Percentiles rank a stretch among this genome's conserved stretches.
Conservation (phyloP, 306 rosid genomes). For the Sindora glabra region DNA sequence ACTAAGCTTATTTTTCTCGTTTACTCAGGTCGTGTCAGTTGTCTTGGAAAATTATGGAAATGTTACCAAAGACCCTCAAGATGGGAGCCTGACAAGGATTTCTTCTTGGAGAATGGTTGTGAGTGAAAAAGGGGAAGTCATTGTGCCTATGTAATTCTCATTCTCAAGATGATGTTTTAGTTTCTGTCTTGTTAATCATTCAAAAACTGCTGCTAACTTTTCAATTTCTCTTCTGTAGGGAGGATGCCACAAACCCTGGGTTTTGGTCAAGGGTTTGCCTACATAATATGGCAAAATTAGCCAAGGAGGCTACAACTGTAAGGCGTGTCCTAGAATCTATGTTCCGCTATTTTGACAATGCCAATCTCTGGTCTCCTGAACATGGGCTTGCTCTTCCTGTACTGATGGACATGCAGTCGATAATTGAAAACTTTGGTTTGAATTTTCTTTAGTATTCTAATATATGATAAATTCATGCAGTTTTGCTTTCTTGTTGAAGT, state of each 20-base stretch:
- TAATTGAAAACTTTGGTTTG: slow-evolving; percentile 54
- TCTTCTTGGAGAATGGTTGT: slow-evolving; percentile 45
- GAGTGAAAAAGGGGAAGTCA: slow-evolving; percentile 52
- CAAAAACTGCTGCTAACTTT: slow-evolving; percentile 5
- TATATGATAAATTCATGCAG: neutral
- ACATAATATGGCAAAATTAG: slow-evolving; percentile 61
- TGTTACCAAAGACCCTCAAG: slow-evolving; percentile 7
- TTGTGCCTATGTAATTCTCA: slow-evolving; percentile 36
- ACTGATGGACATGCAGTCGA: slow-evolving; percentile 48
- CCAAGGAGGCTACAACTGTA: slow-evolving; percentile 70
- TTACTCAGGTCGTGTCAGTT: slow-evolving; percentile 51
- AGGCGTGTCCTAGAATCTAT: slow-evolving; percentile 56
- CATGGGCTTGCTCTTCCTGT: slow-evolving; percentile 58
- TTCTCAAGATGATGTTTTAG: slow-evolving; percentile 13
- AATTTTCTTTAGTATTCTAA: slow-evolving; percentile 14
- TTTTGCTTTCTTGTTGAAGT: slow-evolving; percentile 1
- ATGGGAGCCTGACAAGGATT: slow-evolving; percentile 18
- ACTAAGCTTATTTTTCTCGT: too few species aligned
- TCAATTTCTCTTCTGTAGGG: slow-evolving; percentile 27
- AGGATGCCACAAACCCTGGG: slow-evolving; percentile 32
- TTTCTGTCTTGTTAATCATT: neutral
- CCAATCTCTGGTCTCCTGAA: slow-evolving; percentile 57
- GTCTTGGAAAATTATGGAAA: slow-evolving; percentile 59
- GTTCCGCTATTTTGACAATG: slow-evolving; percentile 57
- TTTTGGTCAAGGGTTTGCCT: slow-evolving; percentile 68